Percentiles rank a stretch among this genome's conserved stretches.
These are phyloP conservation scores for Xylaria sp. DNA, from an alignment of 2,329 filamentous ascomycete species.

Conservation along the genomic window DNA sequence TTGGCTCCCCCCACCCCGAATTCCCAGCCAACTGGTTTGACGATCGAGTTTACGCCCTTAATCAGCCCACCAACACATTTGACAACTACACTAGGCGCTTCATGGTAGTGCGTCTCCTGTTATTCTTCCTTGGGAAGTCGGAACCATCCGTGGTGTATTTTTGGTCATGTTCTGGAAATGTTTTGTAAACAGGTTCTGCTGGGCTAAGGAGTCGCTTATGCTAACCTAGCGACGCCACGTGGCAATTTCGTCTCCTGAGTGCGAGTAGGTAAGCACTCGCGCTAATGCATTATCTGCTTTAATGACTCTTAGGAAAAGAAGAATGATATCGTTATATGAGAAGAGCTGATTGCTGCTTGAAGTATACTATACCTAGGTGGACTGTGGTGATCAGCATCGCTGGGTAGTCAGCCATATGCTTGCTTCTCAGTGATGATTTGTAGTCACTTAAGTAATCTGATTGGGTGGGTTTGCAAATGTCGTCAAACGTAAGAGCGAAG, in stretches of 20 bases:
- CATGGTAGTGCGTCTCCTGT: background rate
- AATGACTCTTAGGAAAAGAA: background rate
- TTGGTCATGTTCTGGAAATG: background rate
- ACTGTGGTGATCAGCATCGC: too few relatives aligned
- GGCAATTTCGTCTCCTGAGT: background rate
- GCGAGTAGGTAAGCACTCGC: background rate
- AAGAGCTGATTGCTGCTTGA: too few relatives aligned
- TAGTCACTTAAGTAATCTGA: too few relatives aligned
- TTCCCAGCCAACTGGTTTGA: conserved; percentile 9
- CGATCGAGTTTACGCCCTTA: background rate
- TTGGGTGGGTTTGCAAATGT: too few relatives aligned
- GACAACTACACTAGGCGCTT: background rate
- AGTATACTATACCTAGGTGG: too few relatives aligned
- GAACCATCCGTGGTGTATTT: conserved; percentile 12
- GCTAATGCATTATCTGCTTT: background rate
- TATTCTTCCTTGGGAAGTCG: background rate
- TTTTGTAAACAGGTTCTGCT: background rate
- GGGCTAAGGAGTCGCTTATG: background rate
- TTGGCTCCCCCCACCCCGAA: background rate
- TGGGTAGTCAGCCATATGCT: too few relatives aligned
- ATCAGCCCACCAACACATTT: conserved; percentile 2
- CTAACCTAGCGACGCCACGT: conserved; percentile 11
- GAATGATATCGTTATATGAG: background rate
- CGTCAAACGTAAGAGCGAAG: too few relatives aligned
- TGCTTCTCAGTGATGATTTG: too few relatives aligned